Evolutionary conservation across 2,329 filamentous ascomycete genomes (phyloP).

Genomic region (Epichloe glyceriae): DNA sequence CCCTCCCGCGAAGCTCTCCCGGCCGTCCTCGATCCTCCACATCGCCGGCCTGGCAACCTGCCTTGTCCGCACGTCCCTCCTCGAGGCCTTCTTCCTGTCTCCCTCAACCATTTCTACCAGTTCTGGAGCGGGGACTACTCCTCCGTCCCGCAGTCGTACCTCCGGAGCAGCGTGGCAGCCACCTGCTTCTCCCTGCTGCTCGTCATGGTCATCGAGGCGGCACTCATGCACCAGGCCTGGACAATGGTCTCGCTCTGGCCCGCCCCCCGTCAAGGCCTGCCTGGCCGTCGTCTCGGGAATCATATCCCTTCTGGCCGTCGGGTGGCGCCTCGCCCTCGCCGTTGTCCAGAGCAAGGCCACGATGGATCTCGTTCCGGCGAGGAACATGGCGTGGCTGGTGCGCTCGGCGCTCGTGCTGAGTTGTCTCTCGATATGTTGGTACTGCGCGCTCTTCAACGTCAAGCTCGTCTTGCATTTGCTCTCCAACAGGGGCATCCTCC

Average conservation of each 20-base stretch:
- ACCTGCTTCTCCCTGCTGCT: conserved; percentile 31
- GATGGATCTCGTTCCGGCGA: conserved; percentile 13
- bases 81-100: conserved; percentile 47
- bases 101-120: conserved; percentile 49
- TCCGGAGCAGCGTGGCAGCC: conserved; percentile 23
- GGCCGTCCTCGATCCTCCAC: conserved; percentile 55
- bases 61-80: conserved; percentile 43
- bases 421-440: conserved; percentile 35
- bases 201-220: conserved; percentile 30
- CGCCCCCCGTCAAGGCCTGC: conserved; percentile 16
- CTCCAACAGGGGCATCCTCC: conserved; percentile 33
- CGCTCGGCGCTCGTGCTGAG: conserved; percentile 26
- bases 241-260: conserved; percentile 39
- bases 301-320: conserved; percentile 20
- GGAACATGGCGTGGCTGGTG: conserved; percentile 23
- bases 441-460: conserved; percentile 41
- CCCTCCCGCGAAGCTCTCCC: conserved; percentile 48
- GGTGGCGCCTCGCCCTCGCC: conserved; percentile 20
- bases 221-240: conserved; percentile 40
- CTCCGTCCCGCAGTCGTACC: conserved; percentile 28
- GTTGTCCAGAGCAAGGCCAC: conserved; percentile 24
- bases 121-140: conserved; percentile 42
- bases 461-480: conserved; percentile 36
- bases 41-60: conserved; percentile 45
- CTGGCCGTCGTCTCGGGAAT: conserved; percentile 20